Evolutionary conservation across 345 rosid species (phyloP).

Genomic region (Sisymbrium altissimum): DNA sequence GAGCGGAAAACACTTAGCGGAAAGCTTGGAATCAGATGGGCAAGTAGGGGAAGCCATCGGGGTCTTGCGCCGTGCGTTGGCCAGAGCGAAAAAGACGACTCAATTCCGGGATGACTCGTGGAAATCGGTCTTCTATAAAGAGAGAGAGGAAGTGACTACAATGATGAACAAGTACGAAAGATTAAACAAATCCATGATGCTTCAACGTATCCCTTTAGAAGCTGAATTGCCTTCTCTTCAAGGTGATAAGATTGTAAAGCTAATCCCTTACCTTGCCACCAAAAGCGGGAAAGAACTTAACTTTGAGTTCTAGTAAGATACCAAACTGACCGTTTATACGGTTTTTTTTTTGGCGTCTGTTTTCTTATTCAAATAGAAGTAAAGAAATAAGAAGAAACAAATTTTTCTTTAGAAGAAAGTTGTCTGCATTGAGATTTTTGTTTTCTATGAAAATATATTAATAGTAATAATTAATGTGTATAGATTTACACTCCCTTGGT

Average conservation of each 20-base stretch:
- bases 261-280: neutral
- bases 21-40: neutral
- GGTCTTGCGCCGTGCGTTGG: neutral
- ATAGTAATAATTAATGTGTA: too few species aligned
- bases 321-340: neutral
- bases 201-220: too few species aligned
- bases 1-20: neutral
- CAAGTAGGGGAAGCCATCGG: neutral
- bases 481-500: too few species aligned
- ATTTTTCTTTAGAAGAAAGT: too few species aligned
- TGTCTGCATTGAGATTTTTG: too few species aligned
- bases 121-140: neutral
- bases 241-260: neutral
- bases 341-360: neutral
- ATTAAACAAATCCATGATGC: neutral
- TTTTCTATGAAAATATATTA: too few species aligned
- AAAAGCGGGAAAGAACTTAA: neutral
- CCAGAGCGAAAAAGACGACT: neutral
- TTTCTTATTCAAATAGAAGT: neutral
- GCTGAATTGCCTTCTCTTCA: neutral
- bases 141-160: neutral
- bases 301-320: too few species aligned
- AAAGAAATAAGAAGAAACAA: neutral
- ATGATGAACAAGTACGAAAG: conserved; percentile 6
- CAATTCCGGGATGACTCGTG: neutral